Conservation (phyloP, 1,139 yeast species). For the Hyphopichia buzzinii region DNA sequence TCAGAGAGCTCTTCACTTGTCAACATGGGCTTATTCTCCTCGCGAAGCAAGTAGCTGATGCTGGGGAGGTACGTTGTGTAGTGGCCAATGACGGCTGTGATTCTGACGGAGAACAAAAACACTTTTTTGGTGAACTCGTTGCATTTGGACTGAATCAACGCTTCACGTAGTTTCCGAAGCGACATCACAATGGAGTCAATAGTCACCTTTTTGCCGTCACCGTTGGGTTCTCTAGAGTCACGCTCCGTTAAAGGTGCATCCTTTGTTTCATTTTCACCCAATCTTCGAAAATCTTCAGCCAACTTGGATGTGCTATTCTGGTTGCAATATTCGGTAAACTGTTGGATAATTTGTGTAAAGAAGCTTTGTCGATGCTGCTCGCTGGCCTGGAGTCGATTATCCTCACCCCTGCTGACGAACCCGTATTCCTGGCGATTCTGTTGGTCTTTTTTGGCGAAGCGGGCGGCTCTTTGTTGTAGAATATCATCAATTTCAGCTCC, state of each 20-base stretch:
- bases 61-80: slow-evolving; percentile 60
- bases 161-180: slow-evolving; percentile 52
- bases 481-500: too few species aligned
- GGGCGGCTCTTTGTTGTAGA: slow-evolving; percentile 11
- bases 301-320: slow-evolving; percentile 17
- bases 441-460: slow-evolving; percentile 14
- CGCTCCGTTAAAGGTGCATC: too few species aligned
- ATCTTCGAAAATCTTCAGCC: slow-evolving; percentile 14
- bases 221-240: neutral
- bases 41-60: slow-evolving; percentile 37
- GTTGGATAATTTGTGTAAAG: slow-evolving; percentile 33
- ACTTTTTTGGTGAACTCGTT: slow-evolving; percentile 46
- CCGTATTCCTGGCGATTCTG: slow-evolving; percentile 34
- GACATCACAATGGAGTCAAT: slow-evolving; percentile 29
- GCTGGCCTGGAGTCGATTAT: slow-evolving; percentile 46
- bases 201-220: slow-evolving; percentile 3
- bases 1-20: slow-evolving; percentile 35
- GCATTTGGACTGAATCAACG: slow-evolving; percentile 37
- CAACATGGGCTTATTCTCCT: slow-evolving; percentile 16
- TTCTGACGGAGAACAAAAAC: slow-evolving; percentile 48
- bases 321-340: slow-evolving; percentile 29
- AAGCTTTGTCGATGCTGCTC: slow-evolving; percentile 34
- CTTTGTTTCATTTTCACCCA: slow-evolving; percentile 11
- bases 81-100: slow-evolving; percentile 47
- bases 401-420: slow-evolving; percentile 59